Percentiles rank a stretch among this genome's conserved stretches.
Evolutionary conservation across 345 rosid genomes (phyloP).

Genomic region (Hibiscus syriacus): DNA sequence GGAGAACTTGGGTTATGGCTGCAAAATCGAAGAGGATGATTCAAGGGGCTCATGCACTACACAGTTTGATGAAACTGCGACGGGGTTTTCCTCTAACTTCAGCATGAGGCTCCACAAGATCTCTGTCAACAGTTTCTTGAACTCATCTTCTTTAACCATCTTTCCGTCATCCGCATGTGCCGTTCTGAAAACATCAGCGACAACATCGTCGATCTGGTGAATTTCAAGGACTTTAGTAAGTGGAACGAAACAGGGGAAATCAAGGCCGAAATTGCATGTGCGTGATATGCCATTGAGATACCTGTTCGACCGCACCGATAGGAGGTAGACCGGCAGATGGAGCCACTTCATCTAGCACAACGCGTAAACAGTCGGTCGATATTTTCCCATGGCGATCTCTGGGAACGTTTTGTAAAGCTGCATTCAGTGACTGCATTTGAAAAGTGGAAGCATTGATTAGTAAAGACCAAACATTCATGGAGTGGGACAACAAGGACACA

Average conservation of each 20-base stretch:
- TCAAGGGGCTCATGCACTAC: constrained; percentile 92
- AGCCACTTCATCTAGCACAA: constrained; percentile 58
- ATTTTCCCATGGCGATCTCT: constrained; percentile 63
- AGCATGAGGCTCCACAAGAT: constrained; percentile 77
- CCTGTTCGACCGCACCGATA: constrained; percentile 65
- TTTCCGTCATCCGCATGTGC: constrained; percentile 68
- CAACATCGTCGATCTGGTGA: constrained; percentile 60
- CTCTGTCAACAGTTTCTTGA: constrained; percentile 62
- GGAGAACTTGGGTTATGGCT: constrained; percentile 22
- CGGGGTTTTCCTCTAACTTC: constrained; percentile 67
- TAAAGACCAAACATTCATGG: not conserved
- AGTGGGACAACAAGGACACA: not conserved
- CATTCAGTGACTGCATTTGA: constrained; percentile 44
- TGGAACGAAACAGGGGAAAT: not conserved
- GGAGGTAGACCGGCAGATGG: constrained; percentile 81
- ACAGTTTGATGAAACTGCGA: constrained; percentile 62
- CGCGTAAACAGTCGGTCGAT: constrained; percentile 51
- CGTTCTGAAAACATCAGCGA: constrained; percentile 48
- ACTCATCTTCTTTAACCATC: constrained; percentile 72
- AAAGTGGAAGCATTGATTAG: not conserved
- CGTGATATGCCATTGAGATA: not conserved
- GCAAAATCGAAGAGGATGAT: constrained; percentile 47
- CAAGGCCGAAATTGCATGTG: not conserved
- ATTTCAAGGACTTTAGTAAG: not conserved
- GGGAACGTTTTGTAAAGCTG: constrained; percentile 46